Percentiles rank a stretch among this genome's conserved stretches.
Evolutionary conservation across 345 rosid genomes (phyloP).

Genomic region (Syzygium oleosum): DNA sequence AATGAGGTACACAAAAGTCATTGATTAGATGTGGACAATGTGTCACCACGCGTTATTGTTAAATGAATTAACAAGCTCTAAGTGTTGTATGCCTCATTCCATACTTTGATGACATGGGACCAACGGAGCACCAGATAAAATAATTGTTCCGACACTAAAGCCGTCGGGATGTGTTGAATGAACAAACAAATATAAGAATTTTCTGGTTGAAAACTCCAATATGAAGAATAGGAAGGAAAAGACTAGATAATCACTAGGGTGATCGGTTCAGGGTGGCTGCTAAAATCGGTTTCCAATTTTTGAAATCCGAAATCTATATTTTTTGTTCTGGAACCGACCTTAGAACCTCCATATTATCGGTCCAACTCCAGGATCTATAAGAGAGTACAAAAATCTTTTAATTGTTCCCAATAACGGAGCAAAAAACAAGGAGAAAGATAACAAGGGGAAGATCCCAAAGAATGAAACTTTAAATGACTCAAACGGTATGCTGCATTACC

Average conservation of each 20-base stretch:
- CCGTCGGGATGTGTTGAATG: neutral
- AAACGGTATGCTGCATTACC: too few relatives aligned
- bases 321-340: too few relatives aligned
- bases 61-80: neutral
- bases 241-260: neutral
- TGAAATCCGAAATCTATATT: too few relatives aligned
- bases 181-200: neutral
- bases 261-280: too few relatives aligned
- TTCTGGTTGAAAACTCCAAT: neutral
- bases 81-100: too few relatives aligned
- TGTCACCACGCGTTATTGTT: neutral
- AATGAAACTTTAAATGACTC: neutral
- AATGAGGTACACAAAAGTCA: neutral
- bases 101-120: too few relatives aligned
- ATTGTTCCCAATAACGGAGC: too few relatives aligned
- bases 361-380: too few relatives aligned
- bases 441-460: neutral
- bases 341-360: too few relatives aligned
- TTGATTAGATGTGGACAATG: neutral
- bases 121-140: too few relatives aligned
- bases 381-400: too few relatives aligned
- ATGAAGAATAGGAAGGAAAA: neutral
- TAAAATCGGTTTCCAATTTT: too few relatives aligned
- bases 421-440: neutral
- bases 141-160: neutral